Base-by-base conservation (phyloP, 2,329 filamentous ascomycete genomes). In the Chaetomiaceae sp. region DNA sequence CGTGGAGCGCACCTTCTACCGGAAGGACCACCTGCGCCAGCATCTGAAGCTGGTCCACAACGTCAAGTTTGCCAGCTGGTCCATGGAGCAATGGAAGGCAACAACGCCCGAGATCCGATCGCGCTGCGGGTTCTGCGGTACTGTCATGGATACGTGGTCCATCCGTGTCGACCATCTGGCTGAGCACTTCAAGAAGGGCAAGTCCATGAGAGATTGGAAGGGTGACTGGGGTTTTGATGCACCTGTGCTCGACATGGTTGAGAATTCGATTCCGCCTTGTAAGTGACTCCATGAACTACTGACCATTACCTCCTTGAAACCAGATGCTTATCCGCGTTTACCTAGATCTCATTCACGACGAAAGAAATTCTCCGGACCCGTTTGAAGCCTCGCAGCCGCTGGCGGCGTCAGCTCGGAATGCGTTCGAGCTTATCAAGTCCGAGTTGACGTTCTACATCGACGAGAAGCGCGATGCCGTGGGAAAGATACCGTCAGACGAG, bases 151-250 rank as follows among this genome's bases (percentile, higher is more conserved):
- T 55, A 79, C 73, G 36, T 84, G 80, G 80, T 72, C 71, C 9
- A 68, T 73, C 45, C 70, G 80, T 58, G 69, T 76, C 14, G 79
- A 83, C 56, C 80, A 84, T 58, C 65, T 83, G 32, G 79, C 80
- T n/a, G 78, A 82, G 53, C 80, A 83, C 62, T 84, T 83, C 68
- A 83, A 81, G 64, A 75, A 71, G 20, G 79, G 80, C 65, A 76
- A 74, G 53, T 78, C 75, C 57, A 84, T 84, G 79, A 76, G 75
- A 52, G 77, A 83, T 62, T 84, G 80, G 80, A 80, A 81, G 70
- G 80, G 80, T 67, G 79, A 81, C 63, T 83, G 79, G 79, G 80
- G 80, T 70, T 83, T 84, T 52, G 79, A 83, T 45, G 66, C 68
- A 22, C 73, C 76, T 29, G 73, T 83, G 34, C 67, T 81, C 55